Percentiles rank a stretch among this genome's conserved stretches.
Evolutionary conservation across 2,329 filamentous ascomycete genomes (phyloP).

Genomic region (Beauveria brongniartii): DNA sequence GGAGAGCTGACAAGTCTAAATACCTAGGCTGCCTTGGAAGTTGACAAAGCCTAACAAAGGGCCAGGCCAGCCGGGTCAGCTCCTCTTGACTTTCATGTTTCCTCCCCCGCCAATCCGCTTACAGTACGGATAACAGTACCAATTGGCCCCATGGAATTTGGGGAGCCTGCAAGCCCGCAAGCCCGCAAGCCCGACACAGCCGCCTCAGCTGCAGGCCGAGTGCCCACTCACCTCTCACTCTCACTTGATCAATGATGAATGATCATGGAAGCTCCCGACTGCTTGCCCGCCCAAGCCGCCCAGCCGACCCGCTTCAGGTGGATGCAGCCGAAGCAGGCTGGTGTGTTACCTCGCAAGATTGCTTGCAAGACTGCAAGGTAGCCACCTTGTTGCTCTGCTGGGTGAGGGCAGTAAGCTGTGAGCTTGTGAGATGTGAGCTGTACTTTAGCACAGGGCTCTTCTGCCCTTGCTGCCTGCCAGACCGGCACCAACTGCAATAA

Average conservation of each 20-base stretch:
- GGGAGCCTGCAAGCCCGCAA: neutral
- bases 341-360: too few relatives aligned
- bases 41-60: neutral
- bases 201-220: neutral
- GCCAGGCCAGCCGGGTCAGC: too few relatives aligned
- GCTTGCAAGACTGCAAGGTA: too few relatives aligned
- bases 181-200: neutral
- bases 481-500: neutral
- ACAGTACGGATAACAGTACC: neutral
- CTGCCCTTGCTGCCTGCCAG: neutral
- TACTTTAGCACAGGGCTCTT: neutral
- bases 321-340: too few relatives aligned
- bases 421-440: neutral
- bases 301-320: too few relatives aligned
- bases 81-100: neutral
- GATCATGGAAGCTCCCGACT: neutral
- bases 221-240: too few relatives aligned
- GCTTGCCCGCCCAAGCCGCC: neutral
- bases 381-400: too few relatives aligned
- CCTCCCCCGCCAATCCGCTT: neutral
- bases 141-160: neutral
- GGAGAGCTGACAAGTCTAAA: neutral
- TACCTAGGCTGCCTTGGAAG: too few relatives aligned
- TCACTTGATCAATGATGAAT: too few relatives aligned
- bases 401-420: too few relatives aligned